Percentiles rank a stretch among this genome's conserved stretches.
These are phyloP conservation scores for Sequoia sempervirens DNA, from an alignment of 75 land plant species.

Conservation along the genomic window DNA sequence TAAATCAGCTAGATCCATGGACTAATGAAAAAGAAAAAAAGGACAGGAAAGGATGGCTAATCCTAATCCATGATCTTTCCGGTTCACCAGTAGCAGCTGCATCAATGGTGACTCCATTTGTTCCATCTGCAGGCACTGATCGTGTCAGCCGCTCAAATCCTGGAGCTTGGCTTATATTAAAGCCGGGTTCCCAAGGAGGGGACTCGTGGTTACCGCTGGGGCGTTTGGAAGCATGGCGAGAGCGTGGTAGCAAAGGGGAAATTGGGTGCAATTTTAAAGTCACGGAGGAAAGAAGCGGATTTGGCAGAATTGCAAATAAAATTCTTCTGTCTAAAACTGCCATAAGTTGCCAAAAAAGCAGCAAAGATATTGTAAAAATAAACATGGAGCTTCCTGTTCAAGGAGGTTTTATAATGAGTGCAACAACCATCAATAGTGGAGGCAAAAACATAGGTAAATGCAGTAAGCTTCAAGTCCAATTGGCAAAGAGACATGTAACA, in stretches of 20 bases:
- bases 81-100: slow-evolving; percentile 68
- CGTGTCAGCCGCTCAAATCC: slow-evolving; percentile 57
- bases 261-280: slow-evolving; percentile 51
- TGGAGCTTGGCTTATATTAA: slow-evolving; percentile 63
- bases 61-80: slow-evolving; percentile 60
- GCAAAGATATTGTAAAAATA: slow-evolving; percentile 17
- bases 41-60: slow-evolving; percentile 55
- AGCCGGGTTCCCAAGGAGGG: slow-evolving; percentile 37
- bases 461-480: slow-evolving; percentile 16
- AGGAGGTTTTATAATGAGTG: slow-evolving; percentile 24
- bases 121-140: slow-evolving; percentile 52
- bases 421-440: slow-evolving; percentile 42
- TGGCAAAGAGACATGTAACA: slow-evolving; percentile 15
- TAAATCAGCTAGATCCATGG: not conserved
- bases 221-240: slow-evolving; percentile 61
- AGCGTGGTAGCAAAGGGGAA: slow-evolving; percentile 23
- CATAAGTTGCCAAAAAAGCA: slow-evolving; percentile 22
- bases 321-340: slow-evolving; percentile 18
- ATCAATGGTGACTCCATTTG: slow-evolving; percentile 70
- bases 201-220: slow-evolving; percentile 42
- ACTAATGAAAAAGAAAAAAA: slow-evolving; percentile 17
- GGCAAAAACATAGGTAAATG: slow-evolving; percentile 19
- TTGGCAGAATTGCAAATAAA: slow-evolving; percentile 13
- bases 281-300: slow-evolving; percentile 14
- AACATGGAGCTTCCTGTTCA: slow-evolving; percentile 1